These are phyloP conservation scores for Talaromyces stipitatus DNA, from an alignment of 495 filamentous ascomycete species.

Conservation along the genomic window DNA sequence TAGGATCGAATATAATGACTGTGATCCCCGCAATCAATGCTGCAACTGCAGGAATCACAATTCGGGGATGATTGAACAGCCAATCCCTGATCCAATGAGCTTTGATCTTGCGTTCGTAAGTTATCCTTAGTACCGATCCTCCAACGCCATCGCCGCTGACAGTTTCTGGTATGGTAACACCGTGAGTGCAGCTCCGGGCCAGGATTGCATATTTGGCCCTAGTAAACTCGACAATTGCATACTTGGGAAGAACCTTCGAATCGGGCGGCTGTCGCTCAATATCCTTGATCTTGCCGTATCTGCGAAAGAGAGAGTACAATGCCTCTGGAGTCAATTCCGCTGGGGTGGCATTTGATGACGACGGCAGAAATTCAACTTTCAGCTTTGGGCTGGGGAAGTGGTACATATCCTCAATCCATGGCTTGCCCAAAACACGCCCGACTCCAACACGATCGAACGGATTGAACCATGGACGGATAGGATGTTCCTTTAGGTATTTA, in stretches of 20 bases:
- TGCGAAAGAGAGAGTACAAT: slow-evolving; percentile 79
- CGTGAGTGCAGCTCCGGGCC: slow-evolving; percentile 91
- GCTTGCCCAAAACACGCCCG: slow-evolving; percentile 68
- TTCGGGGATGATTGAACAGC: slow-evolving; percentile 79
- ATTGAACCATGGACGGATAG: slow-evolving; percentile 81
- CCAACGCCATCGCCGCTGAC: slow-evolving; percentile 58
- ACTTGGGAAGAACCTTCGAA: slow-evolving; percentile 75
- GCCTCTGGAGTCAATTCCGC: slow-evolving; percentile 80
- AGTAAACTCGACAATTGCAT: slow-evolving; percentile 69
- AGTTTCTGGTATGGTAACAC: slow-evolving; percentile 57
- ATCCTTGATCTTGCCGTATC: slow-evolving; percentile 80
- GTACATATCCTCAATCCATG: slow-evolving; percentile 91
- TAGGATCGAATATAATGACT: slow-evolving; percentile 87
- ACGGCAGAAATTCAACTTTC: slow-evolving; percentile 75
- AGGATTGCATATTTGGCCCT: slow-evolving; percentile 66
- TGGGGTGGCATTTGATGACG: slow-evolving; percentile 52
- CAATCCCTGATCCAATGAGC: slow-evolving; percentile 76
- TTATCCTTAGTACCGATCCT: slow-evolving; percentile 69
- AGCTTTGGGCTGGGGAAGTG: slow-evolving; percentile 69
- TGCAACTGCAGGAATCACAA: slow-evolving; percentile 75
- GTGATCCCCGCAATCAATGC: slow-evolving; percentile 77
- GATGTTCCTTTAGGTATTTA: slow-evolving; percentile 54
- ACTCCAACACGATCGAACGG: slow-evolving; percentile 65
- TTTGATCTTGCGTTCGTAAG: slow-evolving; percentile 72
- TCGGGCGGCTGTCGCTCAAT: slow-evolving; percentile 72